Percentiles rank a stretch among this genome's conserved stretches.
Evolutionary conservation across 2,329 filamentous ascomycete species (phyloP).

Genomic region (Penicillium sp.): DNA sequence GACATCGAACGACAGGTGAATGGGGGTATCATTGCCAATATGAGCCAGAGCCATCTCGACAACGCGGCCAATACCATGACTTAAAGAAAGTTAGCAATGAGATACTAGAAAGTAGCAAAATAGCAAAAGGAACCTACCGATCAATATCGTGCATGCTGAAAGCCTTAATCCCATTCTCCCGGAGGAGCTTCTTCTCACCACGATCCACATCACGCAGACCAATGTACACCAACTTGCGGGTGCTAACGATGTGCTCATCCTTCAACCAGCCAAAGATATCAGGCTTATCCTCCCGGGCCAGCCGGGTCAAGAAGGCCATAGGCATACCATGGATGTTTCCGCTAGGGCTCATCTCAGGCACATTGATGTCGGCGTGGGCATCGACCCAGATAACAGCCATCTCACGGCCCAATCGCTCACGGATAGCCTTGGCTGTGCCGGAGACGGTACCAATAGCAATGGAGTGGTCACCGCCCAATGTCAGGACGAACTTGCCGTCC

Average conservation of each 20-base stretch:
- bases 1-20: slow-evolving; percentile 96
- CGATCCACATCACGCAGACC: slow-evolving; percentile 88
- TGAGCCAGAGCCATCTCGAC: slow-evolving; percentile 98
- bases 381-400: slow-evolving; percentile 98
- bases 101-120: background rate
- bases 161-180: slow-evolving; percentile 86
- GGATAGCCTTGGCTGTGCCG: slow-evolving; percentile 80
- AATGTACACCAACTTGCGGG: slow-evolving; percentile 93
- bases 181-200: slow-evolving; percentile 90
- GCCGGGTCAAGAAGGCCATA: slow-evolving; percentile 82
- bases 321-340: slow-evolving; percentile 99
- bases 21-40: slow-evolving; percentile 90
- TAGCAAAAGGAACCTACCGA: slow-evolving; percentile 53
- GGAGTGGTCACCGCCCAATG: slow-evolving; percentile 91
- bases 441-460: slow-evolving; percentile 94
- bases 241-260: slow-evolving; percentile 59
- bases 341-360: slow-evolving; percentile 81
- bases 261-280: slow-evolving; percentile 90
- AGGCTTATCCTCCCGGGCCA: slow-evolving; percentile 72
- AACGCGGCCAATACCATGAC: slow-evolving; percentile 89
- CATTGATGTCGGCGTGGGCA: slow-evolving; percentile 97
- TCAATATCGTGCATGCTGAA: slow-evolving; percentile 99
- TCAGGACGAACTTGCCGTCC: slow-evolving; percentile 83
- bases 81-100: slow-evolving; percentile 35
- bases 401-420: slow-evolving; percentile 77